Evolutionary conservation across 2,329 filamentous ascomycete species (phyloP), one percentile per base, ranked within the genome.

Genomic region (Geosmithia flava): DNA sequence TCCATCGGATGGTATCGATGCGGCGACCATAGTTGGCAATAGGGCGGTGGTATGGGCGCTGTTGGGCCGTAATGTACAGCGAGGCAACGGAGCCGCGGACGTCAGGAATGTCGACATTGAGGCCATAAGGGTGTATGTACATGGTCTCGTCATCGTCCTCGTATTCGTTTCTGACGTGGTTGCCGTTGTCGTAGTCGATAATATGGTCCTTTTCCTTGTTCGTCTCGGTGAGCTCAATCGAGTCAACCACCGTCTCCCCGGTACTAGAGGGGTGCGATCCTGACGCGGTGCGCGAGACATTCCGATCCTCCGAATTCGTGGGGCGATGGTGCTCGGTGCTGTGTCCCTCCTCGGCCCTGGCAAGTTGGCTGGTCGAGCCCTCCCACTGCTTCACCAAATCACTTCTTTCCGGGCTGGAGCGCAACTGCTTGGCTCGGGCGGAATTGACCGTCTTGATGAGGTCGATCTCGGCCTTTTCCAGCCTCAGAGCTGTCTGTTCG

Each of bases 1-100:
- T 85, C 85, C 86, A 96, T 52, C 91, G 81, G 63, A 98, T 96
- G 0, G 89, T 93, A 66, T 98, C 93, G 16, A 96, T 90, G 63
- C 95, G 93, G 60, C 88, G 83, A 55, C 89, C 86, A 54, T 90
- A 76, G 44, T 86, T 72, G 16, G 76, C 78, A 20, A 93, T 63
- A 6, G 75, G 68, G 1, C 72, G 61, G 60, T 95, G 89, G 1
- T 83, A 81, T 1, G 89, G 89, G 42, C 89, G 78, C 56, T 88
- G 75, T 63, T 87, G 83, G 10, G 72, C 68, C 16, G 80, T 74
- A 40, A 95, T 69, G 81, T 85, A 95, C 53, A 81, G 83, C 15
- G 81, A 79, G 13, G 87, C 85, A 39, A 87, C 69, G 49, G 68
- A 70, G 27, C 68, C 68, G 44, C 67, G 62, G 3, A 70, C 62